Conservation (phyloP, 2,329 filamentous ascomycete genomes). For the Aspergillus hiratsukae region DNA sequence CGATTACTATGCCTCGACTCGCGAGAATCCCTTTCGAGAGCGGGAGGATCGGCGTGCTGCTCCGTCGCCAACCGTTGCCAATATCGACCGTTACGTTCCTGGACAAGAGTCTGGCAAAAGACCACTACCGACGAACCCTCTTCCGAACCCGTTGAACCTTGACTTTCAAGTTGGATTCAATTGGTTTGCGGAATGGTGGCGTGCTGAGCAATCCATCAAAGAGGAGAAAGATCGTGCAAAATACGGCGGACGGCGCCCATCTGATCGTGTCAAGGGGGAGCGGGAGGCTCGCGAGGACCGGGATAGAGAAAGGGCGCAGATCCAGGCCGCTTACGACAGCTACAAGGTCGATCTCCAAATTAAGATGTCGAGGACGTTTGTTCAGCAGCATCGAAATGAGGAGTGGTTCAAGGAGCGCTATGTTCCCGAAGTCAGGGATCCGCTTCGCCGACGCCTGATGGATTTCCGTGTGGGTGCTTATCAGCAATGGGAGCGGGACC, state of each 20-base stretch:
- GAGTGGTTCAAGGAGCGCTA: constrained; percentile 99
- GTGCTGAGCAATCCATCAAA: constrained; percentile 58
- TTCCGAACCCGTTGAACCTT: constrained; percentile 58
- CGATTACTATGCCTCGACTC: constrained; percentile 50
- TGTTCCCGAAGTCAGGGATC: constrained; percentile 72
- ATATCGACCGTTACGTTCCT: constrained; percentile 63
- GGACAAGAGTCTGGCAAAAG: constrained; percentile 55
- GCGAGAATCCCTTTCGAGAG: constrained; percentile 44
- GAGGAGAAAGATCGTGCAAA: constrained; percentile 60
- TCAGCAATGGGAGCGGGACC: constrained; percentile 81
- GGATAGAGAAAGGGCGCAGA: constrained; percentile 58
- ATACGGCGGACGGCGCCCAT: constrained; percentile 53
- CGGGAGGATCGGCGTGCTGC: constrained; percentile 56
- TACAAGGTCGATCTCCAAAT: constrained; percentile 64
- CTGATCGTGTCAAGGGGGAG: constrained; percentile 56
- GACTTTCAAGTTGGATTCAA: constrained; percentile 65
- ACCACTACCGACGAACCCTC: constrained; percentile 51
- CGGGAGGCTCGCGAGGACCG: constrained; percentile 59
- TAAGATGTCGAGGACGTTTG: constrained; percentile 81
- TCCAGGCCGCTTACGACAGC: constrained; percentile 60
- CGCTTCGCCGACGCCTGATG: constrained; percentile 69
- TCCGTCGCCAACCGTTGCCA: constrained; percentile 53
- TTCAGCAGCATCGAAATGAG: constrained; percentile 86
- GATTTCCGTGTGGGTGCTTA: constrained; percentile 76
- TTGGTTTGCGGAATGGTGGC: constrained; percentile 66